phyloP scores from a whole-genome alignment of 164 flowering plant genomes.

The Annona squamosa region DNA sequence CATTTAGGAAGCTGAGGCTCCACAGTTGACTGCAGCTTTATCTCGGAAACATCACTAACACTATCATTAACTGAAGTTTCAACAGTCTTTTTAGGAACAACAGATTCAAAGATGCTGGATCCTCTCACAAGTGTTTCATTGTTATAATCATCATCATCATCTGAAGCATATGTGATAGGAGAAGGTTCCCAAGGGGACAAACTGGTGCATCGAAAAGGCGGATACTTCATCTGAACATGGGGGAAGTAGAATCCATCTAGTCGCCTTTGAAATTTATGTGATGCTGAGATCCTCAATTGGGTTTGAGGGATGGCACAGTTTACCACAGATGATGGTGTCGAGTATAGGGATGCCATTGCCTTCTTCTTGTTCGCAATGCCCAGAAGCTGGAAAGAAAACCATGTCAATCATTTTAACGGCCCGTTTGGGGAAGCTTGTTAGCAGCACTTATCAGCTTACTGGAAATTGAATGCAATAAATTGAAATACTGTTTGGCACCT shows the following conservation, averaged over 20 bases:
- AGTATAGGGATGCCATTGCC: slow-evolving; percentile 26
- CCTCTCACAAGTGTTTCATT: slow-evolving; percentile 18
- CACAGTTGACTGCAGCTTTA: slow-evolving; percentile 14
- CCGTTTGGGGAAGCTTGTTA: too few species aligned
- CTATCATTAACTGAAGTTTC: slow-evolving; percentile 18
- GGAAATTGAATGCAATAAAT: too few species aligned
- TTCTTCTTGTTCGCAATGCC: slow-evolving; percentile 10
- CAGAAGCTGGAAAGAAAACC: slow-evolving; percentile 4
- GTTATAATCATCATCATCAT: slow-evolving; percentile 20
- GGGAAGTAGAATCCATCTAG: slow-evolving; percentile 11
- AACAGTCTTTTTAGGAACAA: slow-evolving; percentile 26
- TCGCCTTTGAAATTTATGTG: slow-evolving; percentile 15
- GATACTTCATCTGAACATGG: slow-evolving; percentile 13
- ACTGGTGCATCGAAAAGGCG: slow-evolving; percentile 35
- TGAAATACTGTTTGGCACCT: too few species aligned
- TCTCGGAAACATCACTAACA: slow-evolving; percentile 11
- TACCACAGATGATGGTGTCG: slow-evolving; percentile 14
- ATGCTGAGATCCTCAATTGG: slow-evolving; percentile 10
- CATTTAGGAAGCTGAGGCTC: slow-evolving; percentile 48
- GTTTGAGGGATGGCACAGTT: slow-evolving; percentile 3
- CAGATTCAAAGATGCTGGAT: slow-evolving; percentile 49
- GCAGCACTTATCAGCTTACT: too few species aligned
- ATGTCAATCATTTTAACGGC: background rate
- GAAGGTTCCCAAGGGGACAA: slow-evolving; percentile 64
- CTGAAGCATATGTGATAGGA: slow-evolving; percentile 44